Conservation (phyloP, 2,329 filamentous ascomycete species). For the Pyricularia pennisetigena region DNA sequence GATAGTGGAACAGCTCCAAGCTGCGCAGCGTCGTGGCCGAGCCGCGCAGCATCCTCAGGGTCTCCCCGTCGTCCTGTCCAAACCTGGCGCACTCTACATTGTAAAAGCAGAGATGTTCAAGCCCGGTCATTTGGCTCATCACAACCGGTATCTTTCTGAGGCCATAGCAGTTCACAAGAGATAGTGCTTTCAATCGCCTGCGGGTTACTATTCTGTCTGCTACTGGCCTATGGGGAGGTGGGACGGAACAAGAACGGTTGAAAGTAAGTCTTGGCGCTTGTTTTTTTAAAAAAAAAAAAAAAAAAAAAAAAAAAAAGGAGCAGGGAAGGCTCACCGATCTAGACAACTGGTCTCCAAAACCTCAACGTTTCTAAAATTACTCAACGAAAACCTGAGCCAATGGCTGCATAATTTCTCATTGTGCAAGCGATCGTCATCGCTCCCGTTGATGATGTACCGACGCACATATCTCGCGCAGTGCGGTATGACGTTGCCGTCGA, state of each 20-base stretch:
- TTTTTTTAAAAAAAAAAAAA: too few relatives aligned
- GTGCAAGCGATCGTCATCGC: neutral
- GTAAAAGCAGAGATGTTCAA: neutral
- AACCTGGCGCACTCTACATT: neutral
- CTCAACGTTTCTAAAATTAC: neutral
- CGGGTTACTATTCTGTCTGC: too few relatives aligned
- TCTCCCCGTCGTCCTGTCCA: neutral
- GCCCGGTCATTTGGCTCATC: neutral
- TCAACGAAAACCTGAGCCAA: neutral
- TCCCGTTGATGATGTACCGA: neutral
- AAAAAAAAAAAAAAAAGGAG: too few relatives aligned
- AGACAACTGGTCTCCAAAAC: neutral
- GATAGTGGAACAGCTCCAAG: neutral
- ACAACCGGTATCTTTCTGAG: neutral
- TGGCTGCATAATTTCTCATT: neutral
- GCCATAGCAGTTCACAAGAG: neutral
- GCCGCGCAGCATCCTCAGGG: neutral
- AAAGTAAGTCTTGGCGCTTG: too few relatives aligned
- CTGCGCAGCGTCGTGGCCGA: neutral
- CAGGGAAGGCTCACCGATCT: too few relatives aligned
- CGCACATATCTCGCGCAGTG: neutral
- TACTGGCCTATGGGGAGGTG: too few relatives aligned
- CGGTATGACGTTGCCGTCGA: neutral
- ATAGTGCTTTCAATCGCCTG: neutral
- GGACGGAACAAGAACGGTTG: too few relatives aligned